A percentile compares a stretch with the other conserved stretches of the same genome.
phyloP scores from a whole-genome alignment of 2,329 filamentous ascomycete species.

The Neofusicoccum laricinum region DNA sequence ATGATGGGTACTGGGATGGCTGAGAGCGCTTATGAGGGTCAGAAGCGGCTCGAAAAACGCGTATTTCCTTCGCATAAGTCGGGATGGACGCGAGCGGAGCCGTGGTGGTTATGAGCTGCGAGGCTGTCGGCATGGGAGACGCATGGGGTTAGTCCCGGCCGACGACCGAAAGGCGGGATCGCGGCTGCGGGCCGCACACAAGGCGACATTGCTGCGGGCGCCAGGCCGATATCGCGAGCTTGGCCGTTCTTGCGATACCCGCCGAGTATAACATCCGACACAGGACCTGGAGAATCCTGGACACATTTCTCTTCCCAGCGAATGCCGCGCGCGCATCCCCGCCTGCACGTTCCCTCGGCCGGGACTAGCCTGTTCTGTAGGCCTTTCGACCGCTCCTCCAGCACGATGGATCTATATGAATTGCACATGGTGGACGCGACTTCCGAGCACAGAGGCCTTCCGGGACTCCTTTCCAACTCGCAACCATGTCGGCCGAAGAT shows the following conservation, averaged over 20 bases:
- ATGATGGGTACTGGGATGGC: neutral
- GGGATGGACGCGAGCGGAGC: neutral
- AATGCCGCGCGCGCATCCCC: neutral
- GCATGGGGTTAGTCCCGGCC: neutral
- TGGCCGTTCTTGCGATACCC: neutral
- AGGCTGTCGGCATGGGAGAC: neutral
- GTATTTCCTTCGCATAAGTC: neutral
- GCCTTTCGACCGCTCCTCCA: neutral
- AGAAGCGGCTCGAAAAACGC: neutral
- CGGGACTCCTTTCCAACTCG: too few species aligned
- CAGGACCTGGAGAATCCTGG: neutral
- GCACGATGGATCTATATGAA: neutral
- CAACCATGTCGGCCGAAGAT: neutral
- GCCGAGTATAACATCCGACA: neutral
- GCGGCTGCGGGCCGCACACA: neutral
- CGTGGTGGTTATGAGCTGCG: neutral
- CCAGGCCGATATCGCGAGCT: conserved; percentile 3
- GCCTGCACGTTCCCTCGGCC: neutral
- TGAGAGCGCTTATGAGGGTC: neutral
- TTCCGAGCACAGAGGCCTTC: neutral
- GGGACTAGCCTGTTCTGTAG: neutral
- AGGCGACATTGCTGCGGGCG: neutral
- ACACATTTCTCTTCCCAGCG: neutral
- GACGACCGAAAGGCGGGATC: neutral
- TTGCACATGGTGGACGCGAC: neutral